A percentile compares a stretch with the other conserved stretches of the same genome.
Conservation (phyloP, 768 basidiomycete species). For the Lentinus tigrinus region DNA sequence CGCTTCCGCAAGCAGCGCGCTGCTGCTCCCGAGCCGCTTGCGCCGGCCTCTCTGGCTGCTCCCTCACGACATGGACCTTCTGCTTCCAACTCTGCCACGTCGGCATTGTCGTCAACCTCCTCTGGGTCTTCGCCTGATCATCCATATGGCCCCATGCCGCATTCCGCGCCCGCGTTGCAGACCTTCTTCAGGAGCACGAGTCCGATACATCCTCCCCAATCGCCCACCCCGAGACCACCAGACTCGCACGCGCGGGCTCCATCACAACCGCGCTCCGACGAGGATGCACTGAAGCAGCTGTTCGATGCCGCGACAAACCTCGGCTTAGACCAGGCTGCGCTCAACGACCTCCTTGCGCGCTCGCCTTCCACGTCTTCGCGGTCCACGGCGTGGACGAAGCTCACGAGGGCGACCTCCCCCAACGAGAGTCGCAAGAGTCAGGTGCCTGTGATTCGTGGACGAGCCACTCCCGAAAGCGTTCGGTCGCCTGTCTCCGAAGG, state of each 20-base stretch:
- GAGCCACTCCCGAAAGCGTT: constrained; percentile 14
- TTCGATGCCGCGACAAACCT: constrained; percentile 75
- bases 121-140: constrained; percentile 10
- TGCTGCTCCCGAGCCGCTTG: constrained; percentile 9
- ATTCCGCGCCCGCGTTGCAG: constrained; percentile 26
- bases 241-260: background rate
- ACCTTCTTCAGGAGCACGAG: constrained; percentile 20
- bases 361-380: constrained; percentile 66
- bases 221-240: constrained; percentile 12
- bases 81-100: constrained; percentile 7
- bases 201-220: constrained; percentile 17
- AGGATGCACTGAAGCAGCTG: constrained; percentile 61
- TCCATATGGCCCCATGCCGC: constrained; percentile 8
- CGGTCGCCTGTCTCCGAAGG: constrained; percentile 25
- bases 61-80: background rate
- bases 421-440: constrained; percentile 28
- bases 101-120: constrained; percentile 13
- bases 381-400: constrained; percentile 44
- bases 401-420: constrained; percentile 45
- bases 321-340: constrained; percentile 68
- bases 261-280: background rate
- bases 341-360: constrained; percentile 70
- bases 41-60: background rate
- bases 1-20: constrained; percentile 55
- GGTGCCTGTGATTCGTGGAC: constrained; percentile 14